Evolutionary conservation across 129 eudicot species (phyloP), one percentile per base, ranked within the genome.

Genomic region (Daucus carota): DNA sequence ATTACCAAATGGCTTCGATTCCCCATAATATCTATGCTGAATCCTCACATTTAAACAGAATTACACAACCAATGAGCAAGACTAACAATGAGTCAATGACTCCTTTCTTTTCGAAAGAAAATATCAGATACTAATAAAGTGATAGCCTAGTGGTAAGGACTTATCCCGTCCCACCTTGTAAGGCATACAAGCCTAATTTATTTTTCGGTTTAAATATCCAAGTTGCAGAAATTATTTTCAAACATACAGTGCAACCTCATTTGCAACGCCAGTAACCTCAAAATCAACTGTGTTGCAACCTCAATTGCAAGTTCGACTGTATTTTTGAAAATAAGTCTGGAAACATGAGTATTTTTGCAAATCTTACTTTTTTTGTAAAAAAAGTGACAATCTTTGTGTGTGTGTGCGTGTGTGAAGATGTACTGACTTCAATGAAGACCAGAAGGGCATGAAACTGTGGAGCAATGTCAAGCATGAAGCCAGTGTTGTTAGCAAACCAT

Each of bases 11-110:
- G 90, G 90, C 81, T 75, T 71, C 70, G 90, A 83, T 62, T 83
- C 81, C 50, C 87, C 90, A 80, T 86, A 86, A 72, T 74, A 86
- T 78, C 89, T 83, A 62, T 86, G 89, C 89, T 86, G 78, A 54
- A 71, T 69, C 43, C 22, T 45, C 74, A 63, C 31, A 79, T 22
- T 22, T 60, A 79, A 73, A 73, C 68, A 48, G 3, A n/a, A n/a
- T n/a, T n/a, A n/a, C n/a, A n/a, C n/a, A 79, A 42, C 38, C 63
- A 65, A 59, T 57, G 18, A 67, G 42, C 44, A 67, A 67, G 5
- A 15, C 18, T 67, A 67, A 66, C 10, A 24, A 63, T 6, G n/a
- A n/a, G n/a, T n/a, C n/a, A 59, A 59, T 9, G 33, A 59, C 33
- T 59, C 1, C 6, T n/a, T 24, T 62, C 40, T 36, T 10, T 57